Conservation (phyloP, 768 basidiomycete species). For the Serendipita sp. region DNA sequence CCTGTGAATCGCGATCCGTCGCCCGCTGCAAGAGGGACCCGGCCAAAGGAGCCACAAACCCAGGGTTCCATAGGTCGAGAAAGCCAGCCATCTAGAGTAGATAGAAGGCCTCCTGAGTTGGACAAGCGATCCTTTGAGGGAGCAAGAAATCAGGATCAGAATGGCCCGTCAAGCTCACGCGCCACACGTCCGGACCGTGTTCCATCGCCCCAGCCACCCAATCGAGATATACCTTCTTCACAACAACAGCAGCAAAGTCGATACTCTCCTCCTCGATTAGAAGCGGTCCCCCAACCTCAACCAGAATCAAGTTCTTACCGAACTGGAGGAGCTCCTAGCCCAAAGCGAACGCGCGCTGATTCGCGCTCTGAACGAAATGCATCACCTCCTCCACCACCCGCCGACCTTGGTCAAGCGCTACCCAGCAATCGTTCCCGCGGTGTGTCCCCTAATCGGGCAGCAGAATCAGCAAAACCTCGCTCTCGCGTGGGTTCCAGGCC, state of each 20-base stretch:
- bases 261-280: background rate
- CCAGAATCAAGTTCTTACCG: background rate
- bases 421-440: too few species aligned
- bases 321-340: background rate
- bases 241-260: too few species aligned
- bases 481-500: background rate
- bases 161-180: background rate
- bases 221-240: too few species aligned
- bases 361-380: conserved; percentile 1
- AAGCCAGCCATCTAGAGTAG: background rate
- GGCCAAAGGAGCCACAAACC: background rate
- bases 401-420: background rate
- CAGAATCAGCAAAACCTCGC: background rate
- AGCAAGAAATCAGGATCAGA: background rate
- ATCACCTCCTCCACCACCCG: conserved; percentile 17
- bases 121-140: background rate
- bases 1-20: background rate
- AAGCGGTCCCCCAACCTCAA: background rate
- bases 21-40: background rate
- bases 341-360: background rate
- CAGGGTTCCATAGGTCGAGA: background rate
- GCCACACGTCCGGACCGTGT: background rate
- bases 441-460: background rate
- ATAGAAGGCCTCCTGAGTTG: background rate
- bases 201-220: background rate